These are phyloP conservation scores for Helicostylum pulchrum DNA, from an alignment of 192 early-diverging fungal species.

Conservation along the genomic window DNA sequence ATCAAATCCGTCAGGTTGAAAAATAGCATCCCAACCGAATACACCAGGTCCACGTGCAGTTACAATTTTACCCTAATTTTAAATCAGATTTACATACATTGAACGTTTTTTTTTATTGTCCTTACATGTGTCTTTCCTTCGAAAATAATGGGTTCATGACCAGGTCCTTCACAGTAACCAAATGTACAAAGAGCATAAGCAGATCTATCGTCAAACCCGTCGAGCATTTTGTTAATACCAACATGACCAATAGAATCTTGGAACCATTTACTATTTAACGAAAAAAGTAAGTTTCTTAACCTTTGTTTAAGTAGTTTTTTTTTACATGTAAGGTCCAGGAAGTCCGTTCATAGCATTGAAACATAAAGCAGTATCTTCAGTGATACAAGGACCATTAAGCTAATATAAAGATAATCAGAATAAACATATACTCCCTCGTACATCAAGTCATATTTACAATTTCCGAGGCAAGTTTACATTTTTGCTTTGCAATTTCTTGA, in stretches of 20 bases:
- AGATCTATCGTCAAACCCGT: slow-evolving; percentile 84
- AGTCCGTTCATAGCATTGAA: slow-evolving; percentile 93
- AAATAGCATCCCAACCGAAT: slow-evolving; percentile 98
- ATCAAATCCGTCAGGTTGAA: slow-evolving; percentile 75
- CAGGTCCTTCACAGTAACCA: slow-evolving; percentile 81
- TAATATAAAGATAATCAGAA: slow-evolving; percentile 13
- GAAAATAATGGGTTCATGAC: slow-evolving; percentile 79
- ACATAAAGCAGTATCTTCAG: slow-evolving; percentile 92
- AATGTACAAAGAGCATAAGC: slow-evolving; percentile 92
- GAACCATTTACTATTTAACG: slow-evolving; percentile 87
- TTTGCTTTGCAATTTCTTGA: slow-evolving; percentile 71
- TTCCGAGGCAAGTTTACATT: slow-evolving; percentile 74
- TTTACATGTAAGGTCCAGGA: slow-evolving; percentile 85
- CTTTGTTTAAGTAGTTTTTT: background rate
- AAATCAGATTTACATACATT: background rate
- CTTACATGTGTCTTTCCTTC: slow-evolving; percentile 73
- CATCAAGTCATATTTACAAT: slow-evolving; percentile 31
- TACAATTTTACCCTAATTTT: slow-evolving; percentile 73
- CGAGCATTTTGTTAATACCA: slow-evolving; percentile 80
- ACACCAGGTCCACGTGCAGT: slow-evolving; percentile 70
- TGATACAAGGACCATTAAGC: slow-evolving; percentile 74
- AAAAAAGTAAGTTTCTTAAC: background rate
- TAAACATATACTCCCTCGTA: no score
- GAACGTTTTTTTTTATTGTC: background rate
- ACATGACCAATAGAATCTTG: slow-evolving; percentile 74